A percentile compares a stretch with the other conserved stretches of the same genome.
These are phyloP conservation scores for Massarina eburnea DNA, from an alignment of 2,329 filamentous ascomycete genomes.

Conservation along the genomic window DNA sequence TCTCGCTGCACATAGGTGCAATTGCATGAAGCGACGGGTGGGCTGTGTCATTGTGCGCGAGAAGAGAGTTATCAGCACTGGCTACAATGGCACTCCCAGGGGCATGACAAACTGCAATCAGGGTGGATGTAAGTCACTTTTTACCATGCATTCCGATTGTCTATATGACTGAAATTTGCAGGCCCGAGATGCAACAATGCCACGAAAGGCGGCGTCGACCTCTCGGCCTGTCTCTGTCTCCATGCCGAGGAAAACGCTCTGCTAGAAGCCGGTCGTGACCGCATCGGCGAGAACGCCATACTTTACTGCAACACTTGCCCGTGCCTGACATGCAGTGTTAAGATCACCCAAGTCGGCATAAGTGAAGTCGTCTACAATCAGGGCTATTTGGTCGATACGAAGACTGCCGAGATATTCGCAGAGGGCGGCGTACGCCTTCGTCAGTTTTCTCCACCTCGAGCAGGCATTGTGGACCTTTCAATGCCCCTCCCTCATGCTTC, in stretches of 20 bases:
- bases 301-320: constrained; percentile 97
- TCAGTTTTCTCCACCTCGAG: constrained; percentile 71
- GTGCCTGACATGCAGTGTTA: constrained; percentile 96
- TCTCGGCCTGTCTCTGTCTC: constrained; percentile 91
- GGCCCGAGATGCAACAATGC: constrained; percentile 77
- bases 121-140: constrained; percentile 69
- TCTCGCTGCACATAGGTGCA: constrained; percentile 84
- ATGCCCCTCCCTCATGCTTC: constrained; percentile 7
- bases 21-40: constrained; percentile 97
- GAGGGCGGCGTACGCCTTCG: constrained; percentile 82
- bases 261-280: constrained; percentile 87
- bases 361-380: constrained; percentile 93
- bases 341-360: constrained; percentile 96
- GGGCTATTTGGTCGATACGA: constrained; percentile 87
- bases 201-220: constrained; percentile 67
- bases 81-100: constrained; percentile 96
- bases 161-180: constrained; percentile 20
- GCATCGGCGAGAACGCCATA: constrained; percentile 78
- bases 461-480: constrained; percentile 35
- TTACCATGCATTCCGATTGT: background rate
- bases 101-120: constrained; percentile 88
- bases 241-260: constrained; percentile 98
- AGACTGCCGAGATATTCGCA: constrained; percentile 77
- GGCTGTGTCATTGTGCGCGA: constrained; percentile 89
- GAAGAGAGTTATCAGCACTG: constrained; percentile 86